A percentile compares a stretch with the other conserved stretches of the same genome.
These are phyloP conservation scores for Heteromeles arbutifolia DNA, from an alignment of 306 rosid species.

Conservation along the genomic window DNA sequence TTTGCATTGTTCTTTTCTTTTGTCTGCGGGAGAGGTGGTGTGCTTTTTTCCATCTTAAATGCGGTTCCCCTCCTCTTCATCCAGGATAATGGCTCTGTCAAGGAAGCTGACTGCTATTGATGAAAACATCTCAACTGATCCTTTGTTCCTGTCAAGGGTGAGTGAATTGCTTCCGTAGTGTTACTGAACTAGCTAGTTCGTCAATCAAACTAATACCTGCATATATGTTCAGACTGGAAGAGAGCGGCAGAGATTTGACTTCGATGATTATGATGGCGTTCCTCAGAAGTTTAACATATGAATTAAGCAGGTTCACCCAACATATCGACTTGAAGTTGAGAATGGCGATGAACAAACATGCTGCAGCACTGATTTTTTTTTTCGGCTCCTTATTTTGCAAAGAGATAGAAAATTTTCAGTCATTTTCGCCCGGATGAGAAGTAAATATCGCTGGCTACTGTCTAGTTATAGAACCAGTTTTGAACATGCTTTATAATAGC, in stretches of 20 bases:
- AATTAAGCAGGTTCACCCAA: slow-evolving; percentile 8
- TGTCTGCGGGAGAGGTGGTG: not conserved
- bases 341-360: not conserved
- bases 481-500: not conserved
- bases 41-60: not conserved
- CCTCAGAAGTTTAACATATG: slow-evolving; percentile 59
- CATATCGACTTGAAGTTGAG: slow-evolving; percentile 5
- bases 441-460: slow-evolving; percentile 1
- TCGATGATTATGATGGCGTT: slow-evolving; percentile 64
- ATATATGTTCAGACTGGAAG: slow-evolving; percentile 54
- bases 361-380: not conserved
- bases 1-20: not conserved
- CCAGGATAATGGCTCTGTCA: slow-evolving; percentile 68
- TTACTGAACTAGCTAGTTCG: slow-evolving; percentile 1
- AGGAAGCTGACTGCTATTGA: slow-evolving; percentile 63
- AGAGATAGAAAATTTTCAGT: not conserved
- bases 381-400: slow-evolving; percentile 7
- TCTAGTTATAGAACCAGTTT: not conserved
- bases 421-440: not conserved
- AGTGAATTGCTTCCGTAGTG: not conserved
- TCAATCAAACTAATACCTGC: not conserved
- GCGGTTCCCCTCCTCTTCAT: not conserved
- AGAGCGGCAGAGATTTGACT: slow-evolving; percentile 67
- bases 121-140: slow-evolving; percentile 64
- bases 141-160: slow-evolving; percentile 65